Evolutionary conservation across 2,329 filamentous ascomycete species (phyloP).

Genomic region (Ophiocordyceps sinensis): DNA sequence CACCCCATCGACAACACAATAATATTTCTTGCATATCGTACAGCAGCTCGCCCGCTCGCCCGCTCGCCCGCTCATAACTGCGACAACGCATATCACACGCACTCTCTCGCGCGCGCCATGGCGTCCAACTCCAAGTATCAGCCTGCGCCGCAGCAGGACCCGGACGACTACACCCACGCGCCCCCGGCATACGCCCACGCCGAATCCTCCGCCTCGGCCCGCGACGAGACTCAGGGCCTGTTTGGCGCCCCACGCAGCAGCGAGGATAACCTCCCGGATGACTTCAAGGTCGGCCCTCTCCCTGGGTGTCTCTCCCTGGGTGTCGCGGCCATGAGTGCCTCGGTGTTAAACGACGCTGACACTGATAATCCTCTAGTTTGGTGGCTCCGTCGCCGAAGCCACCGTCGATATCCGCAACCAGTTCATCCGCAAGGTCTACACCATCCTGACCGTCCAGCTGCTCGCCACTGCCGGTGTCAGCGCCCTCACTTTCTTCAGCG

Average conservation of each 20-base stretch:
- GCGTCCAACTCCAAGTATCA: slow-evolving; percentile 69
- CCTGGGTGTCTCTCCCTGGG: neutral
- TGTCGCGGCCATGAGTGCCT: no score
- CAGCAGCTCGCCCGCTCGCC: no score
- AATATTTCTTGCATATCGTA: no score
- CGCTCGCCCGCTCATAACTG: no score
- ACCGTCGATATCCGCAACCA: slow-evolving; percentile 93
- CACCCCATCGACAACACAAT: no score
- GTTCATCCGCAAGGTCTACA: slow-evolving; percentile 95
- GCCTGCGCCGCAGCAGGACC: slow-evolving; percentile 72
- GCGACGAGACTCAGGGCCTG: slow-evolving; percentile 42
- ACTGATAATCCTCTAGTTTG: slow-evolving; percentile 45
- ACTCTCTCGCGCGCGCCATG: slow-evolving; percentile 30
- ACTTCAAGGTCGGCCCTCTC: slow-evolving; percentile 61
- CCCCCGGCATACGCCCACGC: slow-evolving; percentile 59
- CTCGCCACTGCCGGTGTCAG: slow-evolving; percentile 70
- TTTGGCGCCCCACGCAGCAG: slow-evolving; percentile 59
- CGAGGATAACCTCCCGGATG: slow-evolving; percentile 86
- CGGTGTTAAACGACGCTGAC: no score
- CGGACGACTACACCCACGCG: slow-evolving; percentile 65
- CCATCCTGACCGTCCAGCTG: slow-evolving; percentile 91
- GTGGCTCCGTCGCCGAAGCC: slow-evolving; percentile 82
- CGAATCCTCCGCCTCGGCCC: slow-evolving; percentile 33
- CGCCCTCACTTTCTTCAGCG: slow-evolving; percentile 73
- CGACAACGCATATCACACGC: no score